Evolutionary conservation across 169 alveolate genomes (phyloP), one percentile per base, ranked within the genome.

Genomic region (Cryptosporidium viatorum): DNA sequence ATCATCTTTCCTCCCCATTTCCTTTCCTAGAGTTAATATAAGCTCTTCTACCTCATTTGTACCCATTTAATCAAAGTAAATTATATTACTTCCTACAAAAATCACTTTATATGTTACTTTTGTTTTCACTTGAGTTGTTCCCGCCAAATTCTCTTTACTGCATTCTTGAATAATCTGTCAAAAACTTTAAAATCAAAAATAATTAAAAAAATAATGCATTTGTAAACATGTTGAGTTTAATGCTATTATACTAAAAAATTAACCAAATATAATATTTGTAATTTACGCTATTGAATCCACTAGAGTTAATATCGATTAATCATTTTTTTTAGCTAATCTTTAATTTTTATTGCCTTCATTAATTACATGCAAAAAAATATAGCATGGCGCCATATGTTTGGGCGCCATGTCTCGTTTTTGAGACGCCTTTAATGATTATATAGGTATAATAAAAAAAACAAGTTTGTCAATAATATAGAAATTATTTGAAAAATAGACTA

Each of bases 371-470:
- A 70, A 70, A 69, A 43, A 29, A 14, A 37, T 6, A 23, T 9
- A 6, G 0, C 3, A 3, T 70, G 58, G 84, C 84, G 84, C 84
- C 84, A 9, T 12, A 2, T 26, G 29, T 21, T 21, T 41, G 52
- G 39, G 71, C 86, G 86, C 86, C 86, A 73, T 73, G 86, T 73
- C 86, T 73, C 86, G 68, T 26, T 33, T 55, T 73, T 51, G 86
- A 73, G 86, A 73, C 86, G 70, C 71, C 71, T 73, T 35, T 31
- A 26, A 55, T 21, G 5, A 51, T 51, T 1, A 10, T 52, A 52
- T 55, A 55, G 67, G 33, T n/a, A 51, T 51, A 0, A 23, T 21
- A 21, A 21, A 26, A 2, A 9, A 55, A n/a, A 8, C 0, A 55
- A 9, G 21, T 14, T 16, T 48, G 23, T 16, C 55, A 48, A 48